Percentiles rank a stretch among this genome's conserved stretches.
These are phyloP conservation scores for Hyphopichia homilentoma DNA, from an alignment of 805 yeast species.

Conservation along the genomic window DNA sequence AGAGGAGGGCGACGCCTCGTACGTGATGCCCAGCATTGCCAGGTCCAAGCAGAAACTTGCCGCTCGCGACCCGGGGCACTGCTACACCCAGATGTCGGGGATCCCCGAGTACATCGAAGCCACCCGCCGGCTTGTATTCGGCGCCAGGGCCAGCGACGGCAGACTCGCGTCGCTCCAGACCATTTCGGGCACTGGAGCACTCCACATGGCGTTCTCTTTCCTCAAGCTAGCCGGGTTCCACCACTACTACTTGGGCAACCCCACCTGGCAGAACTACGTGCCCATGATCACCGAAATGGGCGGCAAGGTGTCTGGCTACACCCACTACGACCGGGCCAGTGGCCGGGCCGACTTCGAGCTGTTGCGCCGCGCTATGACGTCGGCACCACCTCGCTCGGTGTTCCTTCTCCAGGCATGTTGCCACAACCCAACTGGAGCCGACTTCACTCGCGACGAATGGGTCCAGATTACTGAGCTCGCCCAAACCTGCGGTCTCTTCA, in stretches of 20 bases:
- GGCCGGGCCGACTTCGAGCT: slow-evolving; percentile 27
- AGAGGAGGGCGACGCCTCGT: slow-evolving; percentile 29
- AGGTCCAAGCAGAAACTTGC: slow-evolving; percentile 31
- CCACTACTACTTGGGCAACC: slow-evolving; percentile 33
- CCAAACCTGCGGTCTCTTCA: slow-evolving; percentile 21
- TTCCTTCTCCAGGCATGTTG: slow-evolving; percentile 41
- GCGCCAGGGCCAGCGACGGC: slow-evolving; percentile 18
- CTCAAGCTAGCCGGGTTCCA: slow-evolving; percentile 19
- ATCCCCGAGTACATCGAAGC: slow-evolving; percentile 32
- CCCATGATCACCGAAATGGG: slow-evolving; percentile 33
- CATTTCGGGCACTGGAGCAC: slow-evolving; percentile 40
- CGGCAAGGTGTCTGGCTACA: slow-evolving; percentile 16
- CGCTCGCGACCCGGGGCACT: slow-evolving; percentile 40
- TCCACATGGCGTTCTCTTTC: slow-evolving; percentile 34
- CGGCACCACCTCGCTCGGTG: slow-evolving; percentile 29
- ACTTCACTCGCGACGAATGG: slow-evolving; percentile 37
- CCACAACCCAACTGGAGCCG: slow-evolving; percentile 45
- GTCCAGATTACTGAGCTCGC: slow-evolving; percentile 21
- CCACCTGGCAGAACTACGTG: slow-evolving; percentile 38
- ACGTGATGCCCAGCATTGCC: slow-evolving; percentile 35
- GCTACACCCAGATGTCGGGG: slow-evolving; percentile 41
- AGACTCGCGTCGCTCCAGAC: slow-evolving; percentile 35
- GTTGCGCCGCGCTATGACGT: slow-evolving; percentile 20
- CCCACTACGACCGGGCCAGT: slow-evolving; percentile 27
- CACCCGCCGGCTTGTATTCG: slow-evolving; percentile 36